Base-by-base conservation (phyloP, 306 rosid genomes). In the Cotoneaster glaucophyllus region DNA sequence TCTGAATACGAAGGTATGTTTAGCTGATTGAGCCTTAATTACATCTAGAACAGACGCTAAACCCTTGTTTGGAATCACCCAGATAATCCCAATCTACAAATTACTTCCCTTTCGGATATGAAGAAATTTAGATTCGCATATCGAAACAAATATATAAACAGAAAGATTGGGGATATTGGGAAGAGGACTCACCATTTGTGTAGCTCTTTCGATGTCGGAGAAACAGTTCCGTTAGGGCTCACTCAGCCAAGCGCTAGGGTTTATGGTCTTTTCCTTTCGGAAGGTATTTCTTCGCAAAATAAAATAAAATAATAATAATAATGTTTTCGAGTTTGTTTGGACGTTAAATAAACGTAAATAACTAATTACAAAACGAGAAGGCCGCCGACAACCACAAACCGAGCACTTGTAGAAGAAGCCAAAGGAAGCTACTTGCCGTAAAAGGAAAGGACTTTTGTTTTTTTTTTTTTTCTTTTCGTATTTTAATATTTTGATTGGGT, bases 101-200 rank as follows among this genome's bases (percentile, higher is more conserved):
- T 50, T 50, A 50, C 54, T 50, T 15, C 54, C 54, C 54, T 17
- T 18, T 48, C 17, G 53, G 11, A 64, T 66, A 32, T 64, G 17
- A 34, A 17, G 37, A 64, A 5, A 31, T 31, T 52, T 5, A 12
- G 67, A 21, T 74, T 41, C 8, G 8, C 13, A 19, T 6, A n/a
- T 11, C 12, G 5, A 41, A 28, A 39, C 5, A 45, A 72, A 37
- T 56, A 56, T 1, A 37, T 22, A n/a, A 0, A 56, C 17, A 34
- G 66, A 41, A 39, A 25, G 77, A 67, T 5, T 3, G 26, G 11
- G 73, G 14, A 2, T 21, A 14, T 25, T 6, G 41, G 37, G 64
- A 50, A 22, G 18, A 50, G 7, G 5, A 19, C 80, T 77, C 74
- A 77, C 80, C 80, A 77, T 77, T 57, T 25, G n/a, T 43, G 68